Evolutionary conservation across 345 rosid species (phyloP).

Genomic region (Arabidopsis suecica): DNA sequence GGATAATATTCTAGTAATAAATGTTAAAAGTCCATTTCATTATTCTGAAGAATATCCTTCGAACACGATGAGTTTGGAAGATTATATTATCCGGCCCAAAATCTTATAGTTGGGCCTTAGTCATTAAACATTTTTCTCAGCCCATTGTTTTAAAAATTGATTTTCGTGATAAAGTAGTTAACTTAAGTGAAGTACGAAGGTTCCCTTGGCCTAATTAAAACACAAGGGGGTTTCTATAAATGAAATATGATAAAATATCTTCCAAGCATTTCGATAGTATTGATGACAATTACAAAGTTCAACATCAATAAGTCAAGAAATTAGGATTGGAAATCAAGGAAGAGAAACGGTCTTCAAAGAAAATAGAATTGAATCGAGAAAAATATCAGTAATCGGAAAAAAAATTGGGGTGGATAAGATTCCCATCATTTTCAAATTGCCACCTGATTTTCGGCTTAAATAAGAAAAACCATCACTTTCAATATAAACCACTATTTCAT

Average conservation of each 20-base stretch:
- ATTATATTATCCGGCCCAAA: constrained; percentile 21
- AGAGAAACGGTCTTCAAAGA: constrained; percentile 23
- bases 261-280: constrained; percentile 9
- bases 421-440: constrained; percentile 35
- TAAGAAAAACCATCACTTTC: constrained; percentile 36
- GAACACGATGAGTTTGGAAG: not conserved
- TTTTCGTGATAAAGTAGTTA: too few species aligned
- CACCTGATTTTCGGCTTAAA: constrained; percentile 38
- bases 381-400: not conserved
- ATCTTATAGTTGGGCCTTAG: not conserved
- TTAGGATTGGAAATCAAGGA: constrained; percentile 15
- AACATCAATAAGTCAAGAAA: constrained; percentile 22
- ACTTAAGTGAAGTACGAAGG: not conserved
- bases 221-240: not conserved
- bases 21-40: not conserved
- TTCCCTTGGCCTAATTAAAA: not conserved
- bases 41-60: not conserved
- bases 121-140: not conserved
- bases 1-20: not conserved
- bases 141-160: not conserved
- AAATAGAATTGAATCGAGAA: not conserved
- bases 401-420: constrained; percentile 36
- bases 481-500: constrained; percentile 36
- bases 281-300: constrained; percentile 11
- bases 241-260: constrained; percentile 18